phyloP scores from a whole-genome alignment of 139 green algal genomes.

The Gonium pectorale region DNA sequence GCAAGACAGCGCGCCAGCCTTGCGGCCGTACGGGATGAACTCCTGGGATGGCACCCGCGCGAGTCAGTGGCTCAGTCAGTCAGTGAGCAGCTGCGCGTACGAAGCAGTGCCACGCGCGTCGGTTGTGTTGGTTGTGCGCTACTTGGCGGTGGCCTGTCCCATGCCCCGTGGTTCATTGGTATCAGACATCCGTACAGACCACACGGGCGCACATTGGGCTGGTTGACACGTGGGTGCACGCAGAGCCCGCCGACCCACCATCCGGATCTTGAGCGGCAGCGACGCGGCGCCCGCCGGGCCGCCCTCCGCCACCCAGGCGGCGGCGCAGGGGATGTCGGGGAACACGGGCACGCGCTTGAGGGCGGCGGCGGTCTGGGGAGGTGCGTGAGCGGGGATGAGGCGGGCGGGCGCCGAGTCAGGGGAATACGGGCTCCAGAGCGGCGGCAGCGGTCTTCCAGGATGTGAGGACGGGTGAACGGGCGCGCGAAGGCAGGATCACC shows the following conservation, averaged over 20 bases:
- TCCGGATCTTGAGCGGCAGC: constrained; percentile 19
- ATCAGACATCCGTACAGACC: neutral
- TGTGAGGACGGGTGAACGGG: too few species aligned
- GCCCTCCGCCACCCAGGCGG: constrained; percentile 6
- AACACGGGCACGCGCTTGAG: constrained; percentile 18
- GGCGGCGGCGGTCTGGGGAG: neutral
- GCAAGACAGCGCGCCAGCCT: neutral
- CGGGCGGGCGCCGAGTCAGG: neutral
- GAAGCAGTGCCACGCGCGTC: neutral
- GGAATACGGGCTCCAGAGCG: neutral
- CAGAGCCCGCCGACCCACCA: neutral
- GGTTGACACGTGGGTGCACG: too few species aligned
- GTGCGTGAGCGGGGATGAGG: neutral
- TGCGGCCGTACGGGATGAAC: constrained; percentile 18
- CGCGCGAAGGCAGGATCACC: too few species aligned
- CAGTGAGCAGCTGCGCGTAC: neutral
- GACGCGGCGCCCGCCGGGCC: neutral
- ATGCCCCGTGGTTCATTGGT: neutral
- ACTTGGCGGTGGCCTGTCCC: neutral
- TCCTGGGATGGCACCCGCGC: neutral
- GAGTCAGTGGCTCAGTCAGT: too few species aligned
- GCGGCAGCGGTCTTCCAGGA: neutral
- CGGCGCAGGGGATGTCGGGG: constrained; percentile 19
- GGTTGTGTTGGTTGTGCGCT: neutral
- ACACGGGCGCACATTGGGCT: neutral